A percentile compares a stretch with the other conserved stretches of the same genome.
Evolutionary conservation across 1,284 basidiomycete genomes (phyloP).

Genomic region (Trichosporon asahii): DNA sequence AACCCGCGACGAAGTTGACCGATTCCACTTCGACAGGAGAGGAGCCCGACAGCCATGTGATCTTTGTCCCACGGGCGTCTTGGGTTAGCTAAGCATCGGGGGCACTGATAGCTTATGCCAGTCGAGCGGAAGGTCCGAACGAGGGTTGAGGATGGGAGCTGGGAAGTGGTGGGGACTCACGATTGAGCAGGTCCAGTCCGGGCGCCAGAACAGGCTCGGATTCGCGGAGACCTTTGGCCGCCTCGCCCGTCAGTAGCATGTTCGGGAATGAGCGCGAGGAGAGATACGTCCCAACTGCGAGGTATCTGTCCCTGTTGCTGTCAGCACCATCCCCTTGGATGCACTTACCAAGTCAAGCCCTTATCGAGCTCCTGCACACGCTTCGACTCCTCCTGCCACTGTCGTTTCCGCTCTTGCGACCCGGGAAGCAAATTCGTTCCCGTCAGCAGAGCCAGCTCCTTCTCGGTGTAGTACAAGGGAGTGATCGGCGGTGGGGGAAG

Average conservation of each 20-base stretch:
- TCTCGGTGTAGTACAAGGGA: slow-evolving; percentile 65
- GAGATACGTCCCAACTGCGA: slow-evolving; percentile 67
- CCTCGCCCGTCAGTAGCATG: slow-evolving; percentile 57
- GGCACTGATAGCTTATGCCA: not conserved
- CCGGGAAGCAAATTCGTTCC: slow-evolving; percentile 77
- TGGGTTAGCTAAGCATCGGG: not conserved
- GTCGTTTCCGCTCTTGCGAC: slow-evolving; percentile 60
- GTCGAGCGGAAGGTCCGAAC: too few relatives aligned
- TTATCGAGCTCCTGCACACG: slow-evolving; percentile 55
- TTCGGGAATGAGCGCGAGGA: slow-evolving; percentile 87
- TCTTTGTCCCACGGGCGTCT: slow-evolving; percentile 61
- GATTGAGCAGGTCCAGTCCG: slow-evolving; percentile 79
- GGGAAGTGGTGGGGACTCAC: slow-evolving; percentile 45
- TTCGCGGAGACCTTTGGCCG: slow-evolving; percentile 25
- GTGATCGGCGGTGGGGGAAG: slow-evolving; percentile 65
- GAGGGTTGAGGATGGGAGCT: not conserved
- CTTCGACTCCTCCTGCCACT: slow-evolving; percentile 56
- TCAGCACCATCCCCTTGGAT: not conserved
- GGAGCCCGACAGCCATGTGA: slow-evolving; percentile 68
- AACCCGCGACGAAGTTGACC: slow-evolving; percentile 36
- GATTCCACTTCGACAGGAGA: slow-evolving; percentile 23
- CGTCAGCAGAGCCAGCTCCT: slow-evolving; percentile 63
- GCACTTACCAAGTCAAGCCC: slow-evolving; percentile 64
- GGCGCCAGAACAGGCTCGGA: slow-evolving; percentile 77
- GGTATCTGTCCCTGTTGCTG: slow-evolving; percentile 62